These are phyloP conservation scores for Candida gigantensis DNA, from an alignment of 1,139 yeast genomes.

Conservation along the genomic window DNA sequence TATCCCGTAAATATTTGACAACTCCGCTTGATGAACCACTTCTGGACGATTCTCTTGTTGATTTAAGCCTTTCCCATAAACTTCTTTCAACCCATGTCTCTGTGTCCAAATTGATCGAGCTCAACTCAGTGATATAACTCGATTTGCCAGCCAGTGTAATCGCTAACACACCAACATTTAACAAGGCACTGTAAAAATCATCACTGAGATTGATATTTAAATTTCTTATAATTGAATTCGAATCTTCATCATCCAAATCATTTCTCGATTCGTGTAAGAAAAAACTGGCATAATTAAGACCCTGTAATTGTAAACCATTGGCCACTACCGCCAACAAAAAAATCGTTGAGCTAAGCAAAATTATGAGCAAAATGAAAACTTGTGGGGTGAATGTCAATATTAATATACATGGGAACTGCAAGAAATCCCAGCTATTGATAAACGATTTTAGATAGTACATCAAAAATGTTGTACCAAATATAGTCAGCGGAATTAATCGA, in stretches of 20 bases:
- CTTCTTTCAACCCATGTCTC: constrained; percentile 62
- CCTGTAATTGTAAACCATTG: constrained; percentile 53
- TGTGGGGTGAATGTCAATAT: constrained; percentile 64
- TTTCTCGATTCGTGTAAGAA: constrained; percentile 32
- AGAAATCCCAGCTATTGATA: constrained; percentile 33
- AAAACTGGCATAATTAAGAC: constrained; percentile 51
- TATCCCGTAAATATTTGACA: constrained; percentile 19
- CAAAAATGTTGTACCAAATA: constrained; percentile 54
- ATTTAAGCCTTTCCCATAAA: constrained; percentile 24
- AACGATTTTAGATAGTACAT: constrained; percentile 43
- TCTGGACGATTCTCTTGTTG: constrained; percentile 4
- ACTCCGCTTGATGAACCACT: constrained; percentile 1
- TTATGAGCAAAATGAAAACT: constrained; percentile 49
- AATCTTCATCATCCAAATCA: constrained; percentile 30
- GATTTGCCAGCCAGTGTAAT: constrained; percentile 67
- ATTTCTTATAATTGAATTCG: constrained; percentile 22
- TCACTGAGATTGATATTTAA: constrained; percentile 43
- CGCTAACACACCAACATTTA: constrained; percentile 62
- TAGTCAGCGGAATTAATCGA: constrained; percentile 61
- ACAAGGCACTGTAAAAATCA: constrained; percentile 65
- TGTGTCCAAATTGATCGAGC: constrained; percentile 47
- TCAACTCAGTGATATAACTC: constrained; percentile 62
- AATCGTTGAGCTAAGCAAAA: constrained; percentile 50
- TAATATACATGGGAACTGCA: constrained; percentile 55
- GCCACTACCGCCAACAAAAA: constrained; percentile 58